Conservation (phyloP, 805 yeast species). For the Teunomyces atbi region DNA sequence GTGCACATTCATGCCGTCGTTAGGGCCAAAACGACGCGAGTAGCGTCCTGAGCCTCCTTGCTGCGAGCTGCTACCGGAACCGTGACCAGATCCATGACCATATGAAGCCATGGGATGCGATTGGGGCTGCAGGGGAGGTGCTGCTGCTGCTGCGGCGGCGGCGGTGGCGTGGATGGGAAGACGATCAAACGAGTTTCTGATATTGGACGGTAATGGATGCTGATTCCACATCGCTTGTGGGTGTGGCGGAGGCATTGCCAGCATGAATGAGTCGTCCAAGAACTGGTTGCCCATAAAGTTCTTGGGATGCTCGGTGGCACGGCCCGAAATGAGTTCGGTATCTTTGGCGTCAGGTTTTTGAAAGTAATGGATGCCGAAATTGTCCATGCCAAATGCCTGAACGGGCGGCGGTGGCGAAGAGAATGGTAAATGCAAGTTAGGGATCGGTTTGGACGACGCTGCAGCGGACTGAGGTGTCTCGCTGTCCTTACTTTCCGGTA, state of each 20-base stretch:
- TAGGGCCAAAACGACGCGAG: conserved; percentile 8
- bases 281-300: neutral
- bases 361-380: neutral
- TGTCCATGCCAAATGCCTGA: conserved; percentile 5
- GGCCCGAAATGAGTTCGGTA: neutral
- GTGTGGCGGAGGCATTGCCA: conserved; percentile 4
- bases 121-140: neutral
- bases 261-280: conserved; percentile 1
- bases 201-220: conserved; percentile 2
- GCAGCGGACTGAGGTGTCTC: no score
- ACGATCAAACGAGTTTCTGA: conserved; percentile 6
- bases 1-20: conserved; percentile 37
- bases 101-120: neutral
- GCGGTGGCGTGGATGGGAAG: conserved; percentile 1
- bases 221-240: conserved; percentile 16
- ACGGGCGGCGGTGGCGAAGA: conserved; percentile 24
- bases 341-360: neutral
- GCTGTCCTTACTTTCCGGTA: conserved; percentile 12
- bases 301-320: neutral
- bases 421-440: conserved; percentile 20
- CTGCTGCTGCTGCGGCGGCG: neutral
- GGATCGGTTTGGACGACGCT: neutral
- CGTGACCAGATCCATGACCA: neutral
- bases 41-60: neutral
- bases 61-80: neutral